These are phyloP conservation scores for Hypericum perforatum DNA, from an alignment of 345 rosid species.

Conservation along the genomic window DNA sequence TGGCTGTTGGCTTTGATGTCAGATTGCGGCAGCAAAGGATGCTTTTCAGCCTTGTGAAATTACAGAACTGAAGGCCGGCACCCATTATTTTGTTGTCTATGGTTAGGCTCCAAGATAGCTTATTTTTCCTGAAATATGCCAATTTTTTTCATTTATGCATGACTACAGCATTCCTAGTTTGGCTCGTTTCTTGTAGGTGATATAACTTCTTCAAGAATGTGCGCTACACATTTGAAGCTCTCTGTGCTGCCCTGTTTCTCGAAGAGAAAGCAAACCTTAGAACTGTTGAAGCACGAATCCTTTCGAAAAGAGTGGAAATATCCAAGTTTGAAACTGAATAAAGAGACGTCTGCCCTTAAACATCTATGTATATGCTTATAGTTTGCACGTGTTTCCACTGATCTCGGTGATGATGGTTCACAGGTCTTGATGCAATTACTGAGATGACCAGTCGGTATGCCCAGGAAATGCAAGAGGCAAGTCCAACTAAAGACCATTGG, in stretches of 20 bases:
- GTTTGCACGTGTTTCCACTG: slow-evolving; percentile 3
- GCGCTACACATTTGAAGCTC: slow-evolving; percentile 80
- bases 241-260: slow-evolving; percentile 60
- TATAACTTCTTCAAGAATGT: slow-evolving; percentile 85
- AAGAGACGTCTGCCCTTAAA: slow-evolving; percentile 49
- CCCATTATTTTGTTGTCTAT: slow-evolving; percentile 85
- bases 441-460: slow-evolving; percentile 91
- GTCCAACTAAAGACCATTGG: slow-evolving; percentile 15
- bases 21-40: slow-evolving; percentile 85
- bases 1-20: slow-evolving; percentile 9
- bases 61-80: slow-evolving; percentile 78
- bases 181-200: slow-evolving; percentile 49
- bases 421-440: slow-evolving; percentile 75
- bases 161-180: slow-evolving; percentile 11
- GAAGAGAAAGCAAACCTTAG: slow-evolving; percentile 79
- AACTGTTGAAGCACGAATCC: slow-evolving; percentile 79
- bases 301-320: slow-evolving; percentile 71
- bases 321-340: slow-evolving; percentile 91
- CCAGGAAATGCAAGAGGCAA: slow-evolving; percentile 85
- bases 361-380: slow-evolving; percentile 1
- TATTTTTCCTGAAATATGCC: slow-evolving; percentile 11
- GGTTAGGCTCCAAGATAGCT: slow-evolving; percentile 44
- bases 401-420: slow-evolving; percentile 10
- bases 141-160: slow-evolving; percentile 6
- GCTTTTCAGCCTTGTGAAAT: slow-evolving; percentile 96